Percentiles rank a stretch among this genome's conserved stretches.
Conservation (phyloP, 257 asterid genomes). For the Plantago ovata region DNA sequence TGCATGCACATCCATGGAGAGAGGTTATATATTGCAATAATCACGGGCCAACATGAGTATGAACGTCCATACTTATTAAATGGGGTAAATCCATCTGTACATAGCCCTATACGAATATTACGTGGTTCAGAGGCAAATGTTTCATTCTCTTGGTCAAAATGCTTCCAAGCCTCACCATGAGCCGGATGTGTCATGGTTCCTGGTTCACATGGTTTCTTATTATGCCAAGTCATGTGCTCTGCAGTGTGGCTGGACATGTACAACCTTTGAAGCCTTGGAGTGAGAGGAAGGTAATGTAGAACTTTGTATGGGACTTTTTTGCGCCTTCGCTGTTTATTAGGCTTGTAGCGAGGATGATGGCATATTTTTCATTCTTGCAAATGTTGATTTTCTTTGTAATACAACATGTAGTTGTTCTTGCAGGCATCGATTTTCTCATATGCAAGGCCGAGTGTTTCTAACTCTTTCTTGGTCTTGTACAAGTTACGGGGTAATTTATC, state of each 20-base stretch:
- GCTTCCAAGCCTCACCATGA: conserved; percentile 11
- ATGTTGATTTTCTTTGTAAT: too few relatives aligned
- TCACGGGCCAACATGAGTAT: conserved; percentile 5
- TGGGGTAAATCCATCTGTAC: not conserved
- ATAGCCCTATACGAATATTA: not conserved
- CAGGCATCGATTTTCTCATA: too few relatives aligned
- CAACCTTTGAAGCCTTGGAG: not conserved
- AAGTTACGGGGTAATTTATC: too few relatives aligned
- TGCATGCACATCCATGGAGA: not conserved
- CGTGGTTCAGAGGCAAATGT: not conserved
- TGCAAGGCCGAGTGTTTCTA: too few relatives aligned
- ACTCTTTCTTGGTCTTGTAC: too few relatives aligned
- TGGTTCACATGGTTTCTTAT: not conserved
- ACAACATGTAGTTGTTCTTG: too few relatives aligned
- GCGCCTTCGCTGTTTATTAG: not conserved
- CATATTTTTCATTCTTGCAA: too few relatives aligned
- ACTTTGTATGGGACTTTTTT: not conserved
- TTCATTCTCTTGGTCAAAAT: not conserved
- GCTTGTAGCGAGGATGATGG: too few relatives aligned
- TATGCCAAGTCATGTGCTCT: not conserved
- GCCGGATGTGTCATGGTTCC: not conserved
- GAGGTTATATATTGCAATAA: not conserved
- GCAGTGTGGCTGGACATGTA: not conserved
- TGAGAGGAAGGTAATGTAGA: not conserved
- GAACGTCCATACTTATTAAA: not conserved